A percentile compares a stretch with the other conserved stretches of the same genome.
These are phyloP conservation scores for Thymus quinquecostatus DNA, from an alignment of 257 asterid species.

Conservation along the genomic window DNA sequence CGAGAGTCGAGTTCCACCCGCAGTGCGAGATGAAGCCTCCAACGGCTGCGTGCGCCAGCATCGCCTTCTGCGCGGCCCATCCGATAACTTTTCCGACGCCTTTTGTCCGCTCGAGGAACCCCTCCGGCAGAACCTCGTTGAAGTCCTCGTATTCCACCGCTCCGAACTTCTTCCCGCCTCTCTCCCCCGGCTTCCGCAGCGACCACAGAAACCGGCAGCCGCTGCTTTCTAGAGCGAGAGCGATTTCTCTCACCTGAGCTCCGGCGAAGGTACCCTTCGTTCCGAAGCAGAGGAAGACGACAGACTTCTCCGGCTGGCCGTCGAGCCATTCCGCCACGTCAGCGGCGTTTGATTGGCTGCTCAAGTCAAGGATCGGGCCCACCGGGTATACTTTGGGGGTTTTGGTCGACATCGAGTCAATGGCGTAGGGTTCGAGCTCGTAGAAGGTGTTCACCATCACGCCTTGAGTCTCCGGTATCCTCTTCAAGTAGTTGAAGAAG, in stretches of 20 bases:
- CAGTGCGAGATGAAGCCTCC: conserved; percentile 15
- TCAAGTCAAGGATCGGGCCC: neutral
- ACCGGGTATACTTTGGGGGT: conserved; percentile 29
- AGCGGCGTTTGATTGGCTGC: neutral
- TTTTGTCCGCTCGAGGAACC: conserved; percentile 36
- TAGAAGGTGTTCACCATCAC: conserved; percentile 49
- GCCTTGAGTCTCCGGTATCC: conserved; percentile 40
- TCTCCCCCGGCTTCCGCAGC: neutral
- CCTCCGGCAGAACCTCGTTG: conserved; percentile 31
- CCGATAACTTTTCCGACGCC: conserved; percentile 15
- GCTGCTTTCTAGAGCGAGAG: conserved; percentile 7
- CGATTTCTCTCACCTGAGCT: conserved; percentile 3
- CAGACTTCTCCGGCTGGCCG: conserved; percentile 17
- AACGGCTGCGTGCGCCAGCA: conserved; percentile 1
- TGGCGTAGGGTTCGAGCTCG: conserved; percentile 49
- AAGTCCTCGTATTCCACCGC: neutral
- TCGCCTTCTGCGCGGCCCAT: conserved; percentile 13
- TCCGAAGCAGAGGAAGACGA: conserved; percentile 12
- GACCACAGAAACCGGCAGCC: neutral
- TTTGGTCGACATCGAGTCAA: conserved; percentile 22
- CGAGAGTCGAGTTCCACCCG: conserved; percentile 16
- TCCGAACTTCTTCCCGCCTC: neutral
- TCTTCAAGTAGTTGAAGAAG: conserved; percentile 2
- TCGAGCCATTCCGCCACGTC: conserved; percentile 39
- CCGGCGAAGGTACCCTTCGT: neutral